Conservation (phyloP, 1,284 basidiomycete species). For the Fomitopsis schrenkii region DNA sequence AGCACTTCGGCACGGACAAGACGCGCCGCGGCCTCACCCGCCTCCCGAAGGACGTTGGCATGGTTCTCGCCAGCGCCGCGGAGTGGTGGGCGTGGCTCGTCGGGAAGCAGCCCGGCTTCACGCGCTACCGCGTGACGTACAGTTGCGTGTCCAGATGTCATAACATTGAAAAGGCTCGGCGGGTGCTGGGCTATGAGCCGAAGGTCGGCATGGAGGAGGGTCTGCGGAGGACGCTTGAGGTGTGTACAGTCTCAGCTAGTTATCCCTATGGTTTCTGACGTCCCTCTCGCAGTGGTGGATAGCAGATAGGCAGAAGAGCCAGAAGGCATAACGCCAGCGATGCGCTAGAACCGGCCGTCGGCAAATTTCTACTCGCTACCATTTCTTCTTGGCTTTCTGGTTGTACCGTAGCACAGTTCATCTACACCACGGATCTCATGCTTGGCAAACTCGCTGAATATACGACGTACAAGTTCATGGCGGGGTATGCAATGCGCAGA, state of each 20-base stretch:
- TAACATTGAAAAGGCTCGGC: conserved; percentile 93
- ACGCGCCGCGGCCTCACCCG: conserved; percentile 34
- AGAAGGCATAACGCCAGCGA: conserved; percentile 14
- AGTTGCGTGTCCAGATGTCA: conserved; percentile 79
- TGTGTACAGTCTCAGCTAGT: conserved; percentile 28
- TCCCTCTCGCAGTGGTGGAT: conserved; percentile 17
- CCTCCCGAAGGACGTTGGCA: conserved; percentile 64
- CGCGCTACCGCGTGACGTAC: conserved; percentile 81
- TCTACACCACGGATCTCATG: background rate
- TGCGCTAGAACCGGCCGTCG: background rate
- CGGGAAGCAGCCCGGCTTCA: conserved; percentile 87
- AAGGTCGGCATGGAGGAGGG: conserved; percentile 89
- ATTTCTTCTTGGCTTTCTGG: background rate
- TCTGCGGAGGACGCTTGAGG: conserved; percentile 73
- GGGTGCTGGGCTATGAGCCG: conserved; percentile 92
- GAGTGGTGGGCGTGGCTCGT: conserved; percentile 76
- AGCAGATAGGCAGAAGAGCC: conserved; percentile 15
- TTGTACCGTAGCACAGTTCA: background rate
- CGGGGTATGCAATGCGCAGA: background rate
- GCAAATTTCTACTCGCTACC: background rate
- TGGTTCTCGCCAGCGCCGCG: conserved; percentile 66
- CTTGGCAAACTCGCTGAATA: background rate
- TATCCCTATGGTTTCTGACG: background rate
- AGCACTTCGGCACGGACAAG: conserved; percentile 27
- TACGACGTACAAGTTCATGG: background rate